Evolutionary conservation across 2,329 filamentous ascomycete species (phyloP).

Genomic region (Aphanoascus verrucosus): DNA sequence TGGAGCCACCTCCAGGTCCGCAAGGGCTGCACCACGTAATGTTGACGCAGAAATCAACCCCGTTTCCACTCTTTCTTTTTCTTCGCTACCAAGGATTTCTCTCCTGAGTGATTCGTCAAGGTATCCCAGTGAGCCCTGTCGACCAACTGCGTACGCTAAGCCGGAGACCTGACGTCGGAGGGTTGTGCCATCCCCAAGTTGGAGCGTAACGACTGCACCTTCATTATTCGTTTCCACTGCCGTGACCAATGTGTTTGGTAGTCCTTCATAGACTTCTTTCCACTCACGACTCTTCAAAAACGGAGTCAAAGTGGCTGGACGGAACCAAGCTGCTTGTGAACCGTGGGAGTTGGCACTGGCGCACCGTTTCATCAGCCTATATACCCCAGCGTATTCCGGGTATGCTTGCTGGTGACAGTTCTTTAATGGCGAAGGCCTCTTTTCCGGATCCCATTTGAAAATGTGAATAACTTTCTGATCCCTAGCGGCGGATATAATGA

Average conservation of each 20-base stretch:
- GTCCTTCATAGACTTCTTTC: constrained; percentile 44
- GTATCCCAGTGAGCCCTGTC: constrained; percentile 46
- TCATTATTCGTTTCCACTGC: constrained; percentile 26
- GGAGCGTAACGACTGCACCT: constrained; percentile 35
- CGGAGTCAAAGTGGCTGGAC: constrained; percentile 31
- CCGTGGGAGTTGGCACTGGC: constrained; percentile 19
- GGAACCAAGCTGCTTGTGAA: constrained; percentile 19
- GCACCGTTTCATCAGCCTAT: constrained; percentile 50
- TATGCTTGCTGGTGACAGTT: constrained; percentile 52
- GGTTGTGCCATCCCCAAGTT: constrained; percentile 32
- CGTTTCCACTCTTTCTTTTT: constrained; percentile 13
- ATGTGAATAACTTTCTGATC: constrained; percentile 48
- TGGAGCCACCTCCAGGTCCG: constrained; percentile 43
- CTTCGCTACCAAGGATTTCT: constrained; percentile 35
- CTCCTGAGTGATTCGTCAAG: constrained; percentile 37
- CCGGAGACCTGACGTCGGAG: constrained; percentile 40
- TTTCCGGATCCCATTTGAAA: constrained; percentile 49
- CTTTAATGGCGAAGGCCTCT: constrained; percentile 46
- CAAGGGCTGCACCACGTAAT: constrained; percentile 43
- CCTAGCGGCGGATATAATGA: constrained; percentile 45
- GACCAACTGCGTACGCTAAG: constrained; percentile 47
- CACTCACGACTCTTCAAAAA: constrained; percentile 42
- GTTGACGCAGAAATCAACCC: constrained; percentile 43
- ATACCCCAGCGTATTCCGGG: constrained; percentile 51
- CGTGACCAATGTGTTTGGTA: constrained; percentile 44